These are phyloP conservation scores for Aspergillus caelatus DNA, from an alignment of 2,329 filamentous ascomycete species.

Conservation along the genomic window DNA sequence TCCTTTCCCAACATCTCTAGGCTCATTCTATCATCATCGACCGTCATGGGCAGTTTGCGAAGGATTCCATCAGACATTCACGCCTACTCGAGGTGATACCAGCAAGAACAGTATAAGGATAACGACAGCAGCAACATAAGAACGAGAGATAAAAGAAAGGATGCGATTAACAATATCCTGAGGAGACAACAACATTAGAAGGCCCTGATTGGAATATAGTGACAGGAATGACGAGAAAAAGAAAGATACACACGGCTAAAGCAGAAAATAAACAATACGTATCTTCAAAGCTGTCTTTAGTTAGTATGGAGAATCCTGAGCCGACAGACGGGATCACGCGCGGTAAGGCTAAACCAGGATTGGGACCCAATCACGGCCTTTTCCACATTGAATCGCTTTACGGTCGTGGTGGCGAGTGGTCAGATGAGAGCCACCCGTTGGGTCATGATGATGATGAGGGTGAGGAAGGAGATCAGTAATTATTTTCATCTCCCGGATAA, in stretches of 20 bases:
- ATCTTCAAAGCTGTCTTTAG: background rate
- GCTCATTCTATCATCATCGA: constrained; percentile 31
- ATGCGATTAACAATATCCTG: background rate
- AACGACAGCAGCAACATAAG: constrained; percentile 6
- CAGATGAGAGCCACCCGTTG: constrained; percentile 10
- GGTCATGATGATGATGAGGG: background rate
- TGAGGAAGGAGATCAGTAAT: background rate
- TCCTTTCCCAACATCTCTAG: constrained; percentile 21
- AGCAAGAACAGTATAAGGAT: background rate
- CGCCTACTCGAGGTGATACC: no score
- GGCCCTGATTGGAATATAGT: background rate
- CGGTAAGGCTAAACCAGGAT: constrained; percentile 9
- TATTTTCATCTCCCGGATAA: background rate
- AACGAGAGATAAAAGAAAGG: background rate
- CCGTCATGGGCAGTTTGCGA: constrained; percentile 11
- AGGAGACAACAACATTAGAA: background rate
- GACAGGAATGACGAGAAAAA: background rate
- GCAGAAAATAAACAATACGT: background rate
- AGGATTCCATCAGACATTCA: background rate
- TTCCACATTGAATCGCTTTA: constrained; percentile 13
- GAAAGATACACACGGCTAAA: background rate
- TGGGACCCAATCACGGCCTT: constrained; percentile 19
- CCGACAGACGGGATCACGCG: constrained; percentile 12
- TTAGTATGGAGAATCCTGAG: background rate
- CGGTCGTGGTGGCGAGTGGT: constrained; percentile 22